Evolutionary conservation across 441 rosid species (phyloP).

Genomic region (Geranium incanum): DNA sequence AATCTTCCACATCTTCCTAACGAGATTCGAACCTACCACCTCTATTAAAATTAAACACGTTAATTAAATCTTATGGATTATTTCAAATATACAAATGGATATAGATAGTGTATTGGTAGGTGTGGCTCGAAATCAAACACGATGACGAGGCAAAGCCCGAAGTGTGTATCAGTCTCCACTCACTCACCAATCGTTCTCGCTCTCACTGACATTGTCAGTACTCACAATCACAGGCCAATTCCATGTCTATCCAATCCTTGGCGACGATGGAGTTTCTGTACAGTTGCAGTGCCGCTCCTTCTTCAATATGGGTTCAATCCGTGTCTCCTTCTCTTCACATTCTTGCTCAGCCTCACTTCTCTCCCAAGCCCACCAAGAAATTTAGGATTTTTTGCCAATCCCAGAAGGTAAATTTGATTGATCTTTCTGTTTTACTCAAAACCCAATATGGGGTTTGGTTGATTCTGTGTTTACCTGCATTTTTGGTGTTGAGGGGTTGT

Average conservation of each 20-base stretch:
- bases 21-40: too few species aligned
- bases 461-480: background rate
- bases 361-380: constrained; percentile 24
- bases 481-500: background rate
- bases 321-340: constrained; percentile 39
- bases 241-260: background rate
- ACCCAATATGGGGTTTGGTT: background rate
- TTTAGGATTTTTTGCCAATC: constrained; percentile 40
- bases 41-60: too few species aligned
- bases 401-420: constrained; percentile 39
- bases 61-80: too few species aligned
- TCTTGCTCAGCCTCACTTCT: constrained; percentile 23
- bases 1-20: too few species aligned
- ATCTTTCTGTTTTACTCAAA: constrained; percentile 7
- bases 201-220: background rate
- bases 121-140: constrained; percentile 48
- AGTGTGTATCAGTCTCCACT: background rate
- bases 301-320: constrained; percentile 52
- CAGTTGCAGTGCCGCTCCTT: constrained; percentile 25
- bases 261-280: constrained; percentile 36
- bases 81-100: too few species aligned
- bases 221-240: background rate
- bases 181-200: background rate
- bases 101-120: constrained; percentile 12
- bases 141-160: constrained; percentile 9